Evolutionary conservation across 495 filamentous ascomycete genomes (phyloP), one percentile per base, ranked within the genome.

Genomic region (Hypomontagnella submonticulosa): DNA sequence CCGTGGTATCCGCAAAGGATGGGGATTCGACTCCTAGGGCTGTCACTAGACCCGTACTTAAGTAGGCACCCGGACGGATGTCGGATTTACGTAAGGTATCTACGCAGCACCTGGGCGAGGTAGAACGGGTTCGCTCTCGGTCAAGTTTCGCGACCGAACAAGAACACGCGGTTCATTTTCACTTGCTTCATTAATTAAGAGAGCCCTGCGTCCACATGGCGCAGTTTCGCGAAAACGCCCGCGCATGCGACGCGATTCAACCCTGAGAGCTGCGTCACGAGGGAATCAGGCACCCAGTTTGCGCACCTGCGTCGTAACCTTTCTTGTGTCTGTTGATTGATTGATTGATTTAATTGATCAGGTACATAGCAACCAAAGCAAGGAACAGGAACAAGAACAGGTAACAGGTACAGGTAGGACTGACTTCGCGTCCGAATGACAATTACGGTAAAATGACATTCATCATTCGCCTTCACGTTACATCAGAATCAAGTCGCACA

Each of bases 291-390:
- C 42, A 59, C 49, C 32, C 64, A 47, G 40, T 61, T 62, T 63
- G 41, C 56, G 56, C 60, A 64, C 38, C 61, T 56, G 65, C 55
- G 65, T 63, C 65, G 65, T 63, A 63, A 63, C 60, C 40, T 53
- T 19, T 38, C 20, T 58, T 58, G 58, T 32, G 30, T 59, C 20
- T 30, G 20, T 54, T 13, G 37, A 57, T 36, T 37, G 23, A 27
- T n/a, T n/a, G 23, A 27, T n/a, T n/a, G 23, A 27, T 27, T 27
- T 27, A 6, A 27, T 27, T 27, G 23, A 27, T 27, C 23, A 6
- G 23, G 2, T 27, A 27, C 23, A 27, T 27, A 37, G 32, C 41
- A 40, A 13, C 58, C 49, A 23, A 53, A 9, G 33, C 32, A 47
- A 49, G 38, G 49, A 27, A 27, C 23, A 27, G 23, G 23, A 27